Percentiles rank a stretch among this genome's conserved stretches.
phyloP scores from a whole-genome alignment of 768 basidiomycete genomes.

The Leccinum pellstonianum region DNA sequence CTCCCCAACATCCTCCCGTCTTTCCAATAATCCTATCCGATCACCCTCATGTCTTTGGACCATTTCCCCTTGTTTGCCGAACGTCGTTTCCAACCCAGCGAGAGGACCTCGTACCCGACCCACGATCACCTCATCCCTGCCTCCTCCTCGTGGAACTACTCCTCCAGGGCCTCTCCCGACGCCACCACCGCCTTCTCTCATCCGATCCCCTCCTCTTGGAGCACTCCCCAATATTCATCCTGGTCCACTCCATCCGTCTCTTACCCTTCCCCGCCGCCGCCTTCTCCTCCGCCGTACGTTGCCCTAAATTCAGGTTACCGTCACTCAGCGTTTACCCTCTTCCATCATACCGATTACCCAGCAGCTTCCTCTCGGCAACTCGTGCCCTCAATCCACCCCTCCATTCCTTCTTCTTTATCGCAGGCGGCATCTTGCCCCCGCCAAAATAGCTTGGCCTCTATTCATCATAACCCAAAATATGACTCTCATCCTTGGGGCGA shows the following conservation, averaged over 20 bases:
- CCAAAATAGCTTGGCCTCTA: slow-evolving; percentile 21
- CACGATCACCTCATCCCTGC: slow-evolving; percentile 25
- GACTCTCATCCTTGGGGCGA: slow-evolving; percentile 30
- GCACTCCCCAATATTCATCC: slow-evolving; percentile 12
- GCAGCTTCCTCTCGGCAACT: slow-evolving; percentile 20
- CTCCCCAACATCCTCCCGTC: slow-evolving; percentile 7
- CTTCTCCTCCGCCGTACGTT: slow-evolving; percentile 26
- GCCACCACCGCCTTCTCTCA: slow-evolving; percentile 12
- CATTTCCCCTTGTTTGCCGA: slow-evolving; percentile 33
- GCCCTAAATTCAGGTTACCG: slow-evolving; percentile 23
- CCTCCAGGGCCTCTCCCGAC: slow-evolving; percentile 25
- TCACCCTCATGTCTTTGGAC: slow-evolving; percentile 33
- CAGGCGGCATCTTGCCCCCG: slow-evolving; percentile 15
- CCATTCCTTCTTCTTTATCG: slow-evolving; percentile 22
- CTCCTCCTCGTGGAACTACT: slow-evolving; percentile 27
- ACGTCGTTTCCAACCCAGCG: slow-evolving; percentile 32
- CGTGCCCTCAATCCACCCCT: slow-evolving; percentile 12
- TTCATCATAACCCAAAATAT: slow-evolving; percentile 17
- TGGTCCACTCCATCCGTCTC: slow-evolving; percentile 19
- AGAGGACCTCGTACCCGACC: slow-evolving; percentile 22
- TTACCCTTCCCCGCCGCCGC: slow-evolving; percentile 22
- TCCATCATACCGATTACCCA: slow-evolving; percentile 24
- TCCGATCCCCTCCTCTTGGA: slow-evolving; percentile 23
- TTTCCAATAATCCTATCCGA: not conserved
- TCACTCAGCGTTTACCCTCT: slow-evolving; percentile 21